A percentile compares a stretch with the other conserved stretches of the same genome.
Conservation (phyloP, 495 filamentous ascomycete genomes). For the Penicillium alfredii region DNA sequence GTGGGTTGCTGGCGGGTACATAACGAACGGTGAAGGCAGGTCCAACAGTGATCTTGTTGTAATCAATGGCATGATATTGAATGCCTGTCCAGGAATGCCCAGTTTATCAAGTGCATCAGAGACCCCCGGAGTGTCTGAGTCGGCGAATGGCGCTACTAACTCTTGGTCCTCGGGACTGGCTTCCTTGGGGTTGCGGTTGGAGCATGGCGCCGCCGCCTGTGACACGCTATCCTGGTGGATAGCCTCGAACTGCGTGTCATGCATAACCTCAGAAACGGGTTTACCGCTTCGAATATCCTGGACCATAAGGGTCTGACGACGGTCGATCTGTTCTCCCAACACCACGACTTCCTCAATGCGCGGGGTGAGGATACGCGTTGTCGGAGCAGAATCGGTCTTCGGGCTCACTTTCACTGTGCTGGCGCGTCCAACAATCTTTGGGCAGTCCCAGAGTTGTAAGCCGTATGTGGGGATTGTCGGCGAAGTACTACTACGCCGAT, state of each 20-base stretch:
- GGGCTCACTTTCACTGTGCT: slow-evolving; percentile 15
- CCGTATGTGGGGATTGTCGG: slow-evolving; percentile 20
- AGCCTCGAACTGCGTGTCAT: slow-evolving; percentile 17
- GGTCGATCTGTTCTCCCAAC: slow-evolving; percentile 11
- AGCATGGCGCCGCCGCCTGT: neutral
- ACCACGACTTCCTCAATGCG: slow-evolving; percentile 15
- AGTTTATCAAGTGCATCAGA: slow-evolving; percentile 23
- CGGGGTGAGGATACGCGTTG: slow-evolving; percentile 12
- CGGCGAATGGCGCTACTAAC: slow-evolving; percentile 15
- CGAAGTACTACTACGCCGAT: slow-evolving; percentile 16
- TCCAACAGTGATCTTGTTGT: slow-evolving; percentile 14
- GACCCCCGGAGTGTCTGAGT: slow-evolving; percentile 17
- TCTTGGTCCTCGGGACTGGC: slow-evolving; percentile 14
- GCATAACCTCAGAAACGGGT: slow-evolving; percentile 18
- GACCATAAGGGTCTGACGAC: slow-evolving; percentile 13
- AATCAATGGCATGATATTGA: slow-evolving; percentile 18
- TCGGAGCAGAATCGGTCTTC: slow-evolving; percentile 9
- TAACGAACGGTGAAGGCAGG: slow-evolving; percentile 21
- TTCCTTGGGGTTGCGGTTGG: slow-evolving; percentile 5
- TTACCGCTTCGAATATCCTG: slow-evolving; percentile 10
- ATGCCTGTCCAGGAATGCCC: slow-evolving; percentile 16
- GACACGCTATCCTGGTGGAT: slow-evolving; percentile 1
- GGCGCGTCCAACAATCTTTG: slow-evolving; percentile 20
- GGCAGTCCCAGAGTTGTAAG: slow-evolving; percentile 17
- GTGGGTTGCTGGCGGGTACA: slow-evolving; percentile 17